Base-by-base conservation (phyloP, 2,329 filamentous ascomycete genomes). In the Ophiosphaerella korrae region DNA sequence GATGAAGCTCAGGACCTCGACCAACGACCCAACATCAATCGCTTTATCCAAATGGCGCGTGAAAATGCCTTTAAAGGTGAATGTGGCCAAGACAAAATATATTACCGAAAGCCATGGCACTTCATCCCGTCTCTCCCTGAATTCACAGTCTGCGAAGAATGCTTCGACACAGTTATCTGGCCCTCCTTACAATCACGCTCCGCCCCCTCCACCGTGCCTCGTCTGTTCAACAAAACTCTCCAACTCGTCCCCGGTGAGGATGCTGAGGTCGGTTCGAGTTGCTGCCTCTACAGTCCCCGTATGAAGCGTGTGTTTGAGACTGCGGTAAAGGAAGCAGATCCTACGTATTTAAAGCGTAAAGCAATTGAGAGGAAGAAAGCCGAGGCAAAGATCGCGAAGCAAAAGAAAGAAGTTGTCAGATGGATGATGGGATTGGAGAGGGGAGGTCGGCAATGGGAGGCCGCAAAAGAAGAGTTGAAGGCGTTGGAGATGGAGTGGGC, bases 71-170 rank as follows among this genome's bases (percentile, higher is more conserved):
- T 68, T 58, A 72, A 70, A 42, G 51, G 54, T 24, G 84, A 90
- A 66, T 95, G 90, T 67, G 77, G 78, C 16, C 80, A 84, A 31
- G 85, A 89, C 66, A 82, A 79, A n/a, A 79, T 84, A 4, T 74
- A 88, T 2, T 72, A 78, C n/a, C 81, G 84, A 47, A 82, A 80
- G 11, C 77, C 81, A 34, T 97, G 92, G 92, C 87, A 95, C 71
- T 86, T 83, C 48, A 90, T 95, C 71, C 84, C 88, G 1, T 79
- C 83, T 12, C 76, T 95, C 0, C 89, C 88, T 0, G 84, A 92
- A 41, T 85, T 96, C 63, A 91, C 88, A 1, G 87, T 96, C 3
- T 97, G 92, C 73, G 85, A 89, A 57, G 90, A 93, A 72, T 97
- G 92, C 72, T 96, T 89, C 69, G 84, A 90, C 13, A 86, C 90